A percentile compares a stretch with the other conserved stretches of the same genome.
phyloP scores from a whole-genome alignment of 768 basidiomycete genomes.

The Crepidotus variabilis region DNA sequence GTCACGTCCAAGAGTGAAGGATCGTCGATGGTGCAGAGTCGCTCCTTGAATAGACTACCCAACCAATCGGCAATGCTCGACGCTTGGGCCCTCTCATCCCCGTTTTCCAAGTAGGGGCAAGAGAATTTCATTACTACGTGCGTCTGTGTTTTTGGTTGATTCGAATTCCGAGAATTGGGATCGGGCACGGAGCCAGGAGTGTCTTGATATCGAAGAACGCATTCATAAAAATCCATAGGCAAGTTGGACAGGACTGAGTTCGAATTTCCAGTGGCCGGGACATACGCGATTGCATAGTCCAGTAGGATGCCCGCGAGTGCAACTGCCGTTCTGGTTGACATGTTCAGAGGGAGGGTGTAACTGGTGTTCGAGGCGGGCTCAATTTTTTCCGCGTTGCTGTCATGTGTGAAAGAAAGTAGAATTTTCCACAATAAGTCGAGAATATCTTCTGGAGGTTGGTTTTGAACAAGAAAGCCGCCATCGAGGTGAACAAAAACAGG shows the following conservation, averaged over 20 bases:
- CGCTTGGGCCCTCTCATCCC: conserved; percentile 16
- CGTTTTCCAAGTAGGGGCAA: conserved; percentile 34
- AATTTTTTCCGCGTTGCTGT: neutral
- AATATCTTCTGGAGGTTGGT: neutral
- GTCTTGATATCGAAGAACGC: neutral
- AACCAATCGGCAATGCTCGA: conserved; percentile 25
- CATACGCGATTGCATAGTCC: conserved; percentile 55
- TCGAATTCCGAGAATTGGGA: neutral
- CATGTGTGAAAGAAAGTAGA: neutral
- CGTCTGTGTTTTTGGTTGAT: neutral
- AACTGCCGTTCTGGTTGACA: conserved; percentile 27
- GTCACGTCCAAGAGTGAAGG: conserved; percentile 2
- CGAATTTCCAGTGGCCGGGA: conserved; percentile 16
- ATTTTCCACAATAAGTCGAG: neutral
- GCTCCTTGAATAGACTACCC: conserved; percentile 25
- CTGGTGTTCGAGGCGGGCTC: neutral
- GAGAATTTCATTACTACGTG: conserved; percentile 54
- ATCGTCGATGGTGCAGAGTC: conserved; percentile 16
- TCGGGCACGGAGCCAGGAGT: neutral
- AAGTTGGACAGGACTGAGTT: neutral
- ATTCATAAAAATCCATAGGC: neutral
- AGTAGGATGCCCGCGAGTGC: conserved; percentile 56
- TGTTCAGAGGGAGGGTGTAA: conserved; percentile 19
- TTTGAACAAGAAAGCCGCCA: neutral
- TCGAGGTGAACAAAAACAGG: neutral